Evolutionary conservation across 441 rosid genomes (phyloP).

Genomic region (Pelargonium myrrhifolium): DNA sequence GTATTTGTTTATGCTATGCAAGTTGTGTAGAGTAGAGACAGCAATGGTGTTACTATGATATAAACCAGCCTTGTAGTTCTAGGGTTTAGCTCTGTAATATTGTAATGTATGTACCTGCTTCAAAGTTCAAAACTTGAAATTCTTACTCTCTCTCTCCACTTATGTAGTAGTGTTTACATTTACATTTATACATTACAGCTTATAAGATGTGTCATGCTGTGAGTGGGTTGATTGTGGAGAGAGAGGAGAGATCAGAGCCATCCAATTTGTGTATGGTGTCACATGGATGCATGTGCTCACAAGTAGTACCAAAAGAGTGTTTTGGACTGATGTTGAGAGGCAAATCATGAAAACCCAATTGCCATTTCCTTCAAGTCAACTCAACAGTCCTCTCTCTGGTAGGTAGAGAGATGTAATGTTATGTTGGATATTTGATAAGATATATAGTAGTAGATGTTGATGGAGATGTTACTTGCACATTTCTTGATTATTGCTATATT

Average conservation of each 20-base stretch:
- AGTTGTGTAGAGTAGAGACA: not conserved
- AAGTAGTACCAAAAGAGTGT: conserved; percentile 39
- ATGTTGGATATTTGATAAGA: not conserved
- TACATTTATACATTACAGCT: no score
- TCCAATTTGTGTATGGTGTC: conserved; percentile 23
- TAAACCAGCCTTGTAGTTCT: no score
- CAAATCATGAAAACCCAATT: conserved; percentile 13
- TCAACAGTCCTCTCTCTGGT: conserved; percentile 22
- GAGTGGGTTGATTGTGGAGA: no score
- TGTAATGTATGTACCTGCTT: not conserved
- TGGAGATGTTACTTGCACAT: no score
- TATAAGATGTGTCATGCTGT: no score
- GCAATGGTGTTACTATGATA: no score
- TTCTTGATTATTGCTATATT: no score
- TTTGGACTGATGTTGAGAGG: conserved; percentile 49
- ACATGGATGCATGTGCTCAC: conserved; percentile 68
- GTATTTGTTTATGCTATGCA: conserved; percentile 12
- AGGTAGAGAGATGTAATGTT: conserved; percentile 22
- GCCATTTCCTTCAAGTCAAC: conserved; percentile 38
- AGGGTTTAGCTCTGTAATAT: no score
- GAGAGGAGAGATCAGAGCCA: conserved; percentile 27
- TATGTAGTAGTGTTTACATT: not conserved
- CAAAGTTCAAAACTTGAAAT: conserved; percentile 6
- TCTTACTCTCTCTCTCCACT: not conserved
- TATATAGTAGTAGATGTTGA: no score